phyloP scores from a whole-genome alignment of 495 filamentous ascomycete species.

The Talaromyces proteolyticus region DNA sequence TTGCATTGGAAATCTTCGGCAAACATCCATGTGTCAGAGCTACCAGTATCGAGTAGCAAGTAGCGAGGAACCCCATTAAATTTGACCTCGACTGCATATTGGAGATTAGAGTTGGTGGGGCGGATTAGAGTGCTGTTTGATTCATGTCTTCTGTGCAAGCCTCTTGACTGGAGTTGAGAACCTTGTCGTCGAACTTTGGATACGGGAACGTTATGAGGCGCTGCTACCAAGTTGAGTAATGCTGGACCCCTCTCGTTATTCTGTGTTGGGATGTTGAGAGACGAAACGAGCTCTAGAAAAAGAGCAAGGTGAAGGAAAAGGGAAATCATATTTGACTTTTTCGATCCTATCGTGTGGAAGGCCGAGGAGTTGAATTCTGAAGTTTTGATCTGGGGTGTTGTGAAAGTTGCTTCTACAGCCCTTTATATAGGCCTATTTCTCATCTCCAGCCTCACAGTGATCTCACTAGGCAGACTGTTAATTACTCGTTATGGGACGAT shows the following conservation, averaged over 20 bases:
- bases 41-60: background rate
- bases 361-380: no score
- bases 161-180: background rate
- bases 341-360: no score
- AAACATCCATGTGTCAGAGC: background rate
- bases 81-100: background rate
- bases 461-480: no score
- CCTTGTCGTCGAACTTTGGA: background rate
- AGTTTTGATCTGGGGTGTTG: no score
- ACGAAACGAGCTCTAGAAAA: background rate
- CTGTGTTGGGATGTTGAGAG: background rate
- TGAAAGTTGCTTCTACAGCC: no score
- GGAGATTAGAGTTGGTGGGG: background rate
- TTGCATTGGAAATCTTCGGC: background rate
- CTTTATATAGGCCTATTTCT: no score
- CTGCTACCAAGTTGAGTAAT: background rate
- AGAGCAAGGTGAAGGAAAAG: background rate
- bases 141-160: background rate
- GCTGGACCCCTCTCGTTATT: no score
- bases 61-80: background rate
- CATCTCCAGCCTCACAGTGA: no score
- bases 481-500: no score
- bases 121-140: background rate
- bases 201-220: background rate
- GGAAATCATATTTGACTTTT: background rate